phyloP scores from a whole-genome alignment of 805 yeast genomes.

The Ogataea populi-albae region DNA sequence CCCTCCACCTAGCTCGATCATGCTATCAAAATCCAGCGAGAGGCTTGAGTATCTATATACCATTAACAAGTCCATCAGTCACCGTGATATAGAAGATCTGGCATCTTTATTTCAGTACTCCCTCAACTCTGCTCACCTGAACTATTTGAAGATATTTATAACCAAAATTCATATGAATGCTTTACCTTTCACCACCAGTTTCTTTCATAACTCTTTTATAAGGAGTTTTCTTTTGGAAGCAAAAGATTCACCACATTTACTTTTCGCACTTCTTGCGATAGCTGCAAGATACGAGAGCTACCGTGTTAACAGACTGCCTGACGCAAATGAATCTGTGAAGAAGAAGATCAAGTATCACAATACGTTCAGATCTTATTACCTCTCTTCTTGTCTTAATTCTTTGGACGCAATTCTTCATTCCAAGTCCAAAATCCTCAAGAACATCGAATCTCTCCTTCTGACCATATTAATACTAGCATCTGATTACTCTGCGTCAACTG shows the following conservation, averaged over 20 bases:
- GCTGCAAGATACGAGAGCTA: slow-evolving; percentile 56
- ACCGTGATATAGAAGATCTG: slow-evolving; percentile 24
- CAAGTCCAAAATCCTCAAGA: slow-evolving; percentile 40
- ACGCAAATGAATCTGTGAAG: slow-evolving; percentile 10
- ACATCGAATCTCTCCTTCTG: slow-evolving; percentile 65
- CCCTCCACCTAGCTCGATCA: slow-evolving; percentile 19
- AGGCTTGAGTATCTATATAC: slow-evolving; percentile 28
- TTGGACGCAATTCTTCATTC: slow-evolving; percentile 50
- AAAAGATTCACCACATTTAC: slow-evolving; percentile 53
- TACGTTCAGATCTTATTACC: slow-evolving; percentile 57
- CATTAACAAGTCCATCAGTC: slow-evolving; percentile 28
- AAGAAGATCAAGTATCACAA: slow-evolving; percentile 42
- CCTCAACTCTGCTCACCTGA: slow-evolving; percentile 30
- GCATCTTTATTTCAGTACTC: slow-evolving; percentile 33
- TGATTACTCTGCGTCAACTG: slow-evolving; percentile 56
- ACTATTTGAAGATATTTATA: slow-evolving; percentile 32
- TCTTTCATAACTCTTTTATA: slow-evolving; percentile 33
- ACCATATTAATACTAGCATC: slow-evolving; percentile 68
- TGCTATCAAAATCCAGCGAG: slow-evolving; percentile 14
- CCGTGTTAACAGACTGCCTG: slow-evolving; percentile 24
- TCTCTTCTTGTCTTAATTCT: slow-evolving; percentile 62
- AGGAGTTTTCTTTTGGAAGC: slow-evolving; percentile 32
- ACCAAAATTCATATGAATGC: slow-evolving; percentile 35
- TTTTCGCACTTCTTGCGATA: slow-evolving; percentile 69
- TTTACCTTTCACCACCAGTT: slow-evolving; percentile 35